These are phyloP conservation scores for Pseudisothecium myosuroides DNA, from an alignment of 225 moss, liverwort and hornwort genomes.

Conservation along the genomic window DNA sequence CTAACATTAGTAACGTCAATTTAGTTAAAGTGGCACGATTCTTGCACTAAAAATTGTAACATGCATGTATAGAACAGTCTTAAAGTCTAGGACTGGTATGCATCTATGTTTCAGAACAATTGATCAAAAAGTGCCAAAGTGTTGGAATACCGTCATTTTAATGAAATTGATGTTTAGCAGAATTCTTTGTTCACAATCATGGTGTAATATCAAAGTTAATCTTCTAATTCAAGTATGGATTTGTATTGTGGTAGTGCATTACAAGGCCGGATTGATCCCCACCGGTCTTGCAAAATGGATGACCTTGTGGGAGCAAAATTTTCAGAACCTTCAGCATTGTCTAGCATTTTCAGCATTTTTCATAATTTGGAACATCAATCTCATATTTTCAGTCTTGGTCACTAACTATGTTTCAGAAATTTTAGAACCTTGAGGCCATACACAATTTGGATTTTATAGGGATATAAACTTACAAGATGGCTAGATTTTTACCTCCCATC, in stretches of 20 bases:
- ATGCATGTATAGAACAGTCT: not conserved
- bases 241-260: too few relatives aligned
- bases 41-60: not conserved
- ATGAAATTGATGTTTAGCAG: not conserved
- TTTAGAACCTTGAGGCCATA: not conserved
- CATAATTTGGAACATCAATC: not conserved
- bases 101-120: fast-evolving
- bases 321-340: too few relatives aligned
- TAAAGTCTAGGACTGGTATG: not conserved
- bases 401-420: not conserved
- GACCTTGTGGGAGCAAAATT: not conserved
- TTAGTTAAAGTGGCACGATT: fast-evolving
- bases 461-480: not conserved
- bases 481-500: not conserved
- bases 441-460: fast-evolving
- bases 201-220: not conserved
- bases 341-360: too few relatives aligned
- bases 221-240: too few relatives aligned
- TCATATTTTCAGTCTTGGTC: not conserved
- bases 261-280: fast-evolving
- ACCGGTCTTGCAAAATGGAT: not conserved
- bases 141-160: not conserved
- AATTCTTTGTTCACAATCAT: not conserved
- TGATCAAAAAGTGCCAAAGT: not conserved
- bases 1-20: not conserved